phyloP scores from a whole-genome alignment of 257 asterid genomes.

The Scutellaria galericulata region DNA sequence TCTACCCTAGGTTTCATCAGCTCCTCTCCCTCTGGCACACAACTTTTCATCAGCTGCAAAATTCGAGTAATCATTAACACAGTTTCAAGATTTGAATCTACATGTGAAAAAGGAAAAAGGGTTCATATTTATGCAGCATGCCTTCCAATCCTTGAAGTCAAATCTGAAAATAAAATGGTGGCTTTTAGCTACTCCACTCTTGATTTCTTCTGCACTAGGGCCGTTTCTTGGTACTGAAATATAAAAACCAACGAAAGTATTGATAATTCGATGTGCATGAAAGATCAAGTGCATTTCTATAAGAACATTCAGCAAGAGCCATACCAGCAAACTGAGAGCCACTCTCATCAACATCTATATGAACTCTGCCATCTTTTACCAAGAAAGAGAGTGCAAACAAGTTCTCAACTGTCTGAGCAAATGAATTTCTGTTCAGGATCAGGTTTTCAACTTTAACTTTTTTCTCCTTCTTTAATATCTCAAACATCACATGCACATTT shows the following conservation, averaged over 20 bases:
- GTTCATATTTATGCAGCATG: too few relatives aligned
- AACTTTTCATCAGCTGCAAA: slow-evolving; percentile 48
- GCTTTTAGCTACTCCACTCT: slow-evolving; percentile 44
- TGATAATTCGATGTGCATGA: neutral
- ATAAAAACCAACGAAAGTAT: neutral
- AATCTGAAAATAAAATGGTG: slow-evolving; percentile 55
- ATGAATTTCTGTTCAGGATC: slow-evolving; percentile 50
- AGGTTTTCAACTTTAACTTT: slow-evolving; percentile 51
- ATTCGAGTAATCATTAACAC: too few relatives aligned
- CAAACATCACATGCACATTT: slow-evolving; percentile 50
- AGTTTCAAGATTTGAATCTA: too few relatives aligned
- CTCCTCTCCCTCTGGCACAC: slow-evolving; percentile 50
- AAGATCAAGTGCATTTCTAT: neutral
- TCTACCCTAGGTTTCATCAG: slow-evolving; percentile 47
- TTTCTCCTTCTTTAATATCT: slow-evolving; percentile 41
- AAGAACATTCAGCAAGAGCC: neutral
- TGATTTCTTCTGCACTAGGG: slow-evolving; percentile 44
- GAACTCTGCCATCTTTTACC: slow-evolving; percentile 62
- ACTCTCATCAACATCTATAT: slow-evolving; percentile 41
- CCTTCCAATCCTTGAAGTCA: slow-evolving; percentile 68
- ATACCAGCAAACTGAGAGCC: slow-evolving; percentile 58
- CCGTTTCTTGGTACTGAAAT: slow-evolving; percentile 56
- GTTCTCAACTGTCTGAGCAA: slow-evolving; percentile 66
- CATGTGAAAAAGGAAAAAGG: too few relatives aligned
- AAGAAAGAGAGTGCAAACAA: slow-evolving; percentile 65